Conservation (phyloP, 345 rosid species). For the Citrus medica region DNA sequence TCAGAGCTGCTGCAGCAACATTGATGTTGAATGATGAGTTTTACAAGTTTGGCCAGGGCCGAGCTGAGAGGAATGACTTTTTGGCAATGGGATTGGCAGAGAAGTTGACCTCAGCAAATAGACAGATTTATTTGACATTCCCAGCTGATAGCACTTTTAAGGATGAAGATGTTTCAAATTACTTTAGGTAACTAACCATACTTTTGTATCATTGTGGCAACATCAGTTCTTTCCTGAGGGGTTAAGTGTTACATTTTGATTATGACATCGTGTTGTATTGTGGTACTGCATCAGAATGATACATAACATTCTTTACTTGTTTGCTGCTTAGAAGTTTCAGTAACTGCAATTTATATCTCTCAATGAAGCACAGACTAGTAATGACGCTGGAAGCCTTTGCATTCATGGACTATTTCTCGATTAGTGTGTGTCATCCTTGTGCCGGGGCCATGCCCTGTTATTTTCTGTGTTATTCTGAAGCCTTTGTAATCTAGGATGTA, state of each 20-base stretch:
- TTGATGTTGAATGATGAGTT: slow-evolving; percentile 56
- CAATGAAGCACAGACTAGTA: background rate
- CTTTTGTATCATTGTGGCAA: background rate
- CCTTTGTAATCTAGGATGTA: background rate
- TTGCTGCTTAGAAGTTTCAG: background rate
- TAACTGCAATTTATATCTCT: background rate
- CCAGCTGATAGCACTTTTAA: slow-evolving; percentile 96
- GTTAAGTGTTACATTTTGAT: background rate
- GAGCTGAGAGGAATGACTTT: slow-evolving; percentile 58
- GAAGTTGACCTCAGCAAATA: slow-evolving; percentile 70
- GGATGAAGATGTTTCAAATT: slow-evolving; percentile 92
- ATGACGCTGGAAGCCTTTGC: background rate
- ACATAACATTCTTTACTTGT: background rate
- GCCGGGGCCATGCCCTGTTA: too few species aligned
- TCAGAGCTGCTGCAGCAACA: slow-evolving; percentile 55
- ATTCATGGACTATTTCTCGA: background rate
- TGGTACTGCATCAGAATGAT: background rate
- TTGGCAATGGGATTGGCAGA: slow-evolving; percentile 64
- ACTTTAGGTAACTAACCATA: slow-evolving; percentile 58
- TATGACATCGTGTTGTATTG: background rate
- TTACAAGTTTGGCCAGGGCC: slow-evolving; percentile 50
- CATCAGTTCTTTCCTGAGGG: background rate
- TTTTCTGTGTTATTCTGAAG: background rate
- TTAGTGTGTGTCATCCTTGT: too few species aligned
- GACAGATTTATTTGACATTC: slow-evolving; percentile 94